Percentiles rank a stretch among this genome's conserved stretches.
phyloP scores from a whole-genome alignment of 1,139 yeast genomes.

The Nadsonia starkeyi-henricii region DNA sequence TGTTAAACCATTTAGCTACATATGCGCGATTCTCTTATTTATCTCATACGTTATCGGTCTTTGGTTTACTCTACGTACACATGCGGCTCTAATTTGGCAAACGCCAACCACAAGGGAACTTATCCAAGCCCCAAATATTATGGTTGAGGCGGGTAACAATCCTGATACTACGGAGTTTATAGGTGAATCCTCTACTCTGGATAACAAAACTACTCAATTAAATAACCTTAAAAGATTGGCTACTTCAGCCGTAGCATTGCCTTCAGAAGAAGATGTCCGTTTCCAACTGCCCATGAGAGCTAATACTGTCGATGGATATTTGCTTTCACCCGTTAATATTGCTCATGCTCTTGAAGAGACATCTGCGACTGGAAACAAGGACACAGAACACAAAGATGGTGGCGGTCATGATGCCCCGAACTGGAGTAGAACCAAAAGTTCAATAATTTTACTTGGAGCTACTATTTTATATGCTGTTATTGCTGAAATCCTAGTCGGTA shows the following conservation, averaged over 20 bases:
- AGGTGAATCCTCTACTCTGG: neutral
- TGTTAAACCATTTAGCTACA: slow-evolving; percentile 66
- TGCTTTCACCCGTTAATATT: too few relatives aligned
- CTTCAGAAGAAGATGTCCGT: too few relatives aligned
- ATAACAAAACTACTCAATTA: neutral
- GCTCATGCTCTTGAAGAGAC: too few relatives aligned
- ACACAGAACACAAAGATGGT: slow-evolving; percentile 11
- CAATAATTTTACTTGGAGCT: slow-evolving; percentile 72
- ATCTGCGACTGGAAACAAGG: too few relatives aligned
- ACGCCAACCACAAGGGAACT: slow-evolving; percentile 34
- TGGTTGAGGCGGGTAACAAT: neutral
- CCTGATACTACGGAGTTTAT: neutral
- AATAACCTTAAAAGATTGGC: too few relatives aligned
- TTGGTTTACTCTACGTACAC: slow-evolving; percentile 87
- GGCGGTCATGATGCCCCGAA: slow-evolving; percentile 96
- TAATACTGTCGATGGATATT: too few relatives aligned
- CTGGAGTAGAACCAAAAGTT: slow-evolving; percentile 81
- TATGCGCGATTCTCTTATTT: slow-evolving; percentile 70
- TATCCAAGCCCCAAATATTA: slow-evolving; percentile 4
- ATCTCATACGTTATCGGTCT: slow-evolving; percentile 79
- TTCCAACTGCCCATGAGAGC: too few relatives aligned
- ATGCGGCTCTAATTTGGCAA: slow-evolving; percentile 94
- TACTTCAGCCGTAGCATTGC: too few relatives aligned
- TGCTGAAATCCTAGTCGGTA: slow-evolving; percentile 88
- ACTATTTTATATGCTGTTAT: slow-evolving; percentile 81